phyloP scores from a whole-genome alignment of 164 flowering plant genomes.

The Magnolia changhungtana region DNA sequence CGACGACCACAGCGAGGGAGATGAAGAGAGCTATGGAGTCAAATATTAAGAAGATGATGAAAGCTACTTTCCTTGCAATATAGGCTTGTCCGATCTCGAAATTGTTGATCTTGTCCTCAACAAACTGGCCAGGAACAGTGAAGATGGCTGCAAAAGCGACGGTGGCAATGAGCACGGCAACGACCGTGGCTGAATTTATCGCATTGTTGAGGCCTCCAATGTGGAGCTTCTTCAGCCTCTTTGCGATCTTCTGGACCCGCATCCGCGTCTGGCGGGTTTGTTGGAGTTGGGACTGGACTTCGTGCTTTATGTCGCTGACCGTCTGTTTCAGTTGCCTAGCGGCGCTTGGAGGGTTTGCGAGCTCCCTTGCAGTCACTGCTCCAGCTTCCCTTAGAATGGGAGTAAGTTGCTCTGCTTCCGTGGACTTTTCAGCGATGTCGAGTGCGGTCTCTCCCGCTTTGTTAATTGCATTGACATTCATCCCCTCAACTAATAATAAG shows the following conservation, averaged over 20 bases:
- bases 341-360: conserved; percentile 51
- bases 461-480: conserved; percentile 58
- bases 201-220: conserved; percentile 91
- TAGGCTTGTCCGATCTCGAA: conserved; percentile 64
- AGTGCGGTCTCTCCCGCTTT: conserved; percentile 79
- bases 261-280: conserved; percentile 75
- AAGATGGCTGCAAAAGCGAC: conserved; percentile 98
- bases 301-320: conserved; percentile 92
- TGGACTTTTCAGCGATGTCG: conserved; percentile 69
- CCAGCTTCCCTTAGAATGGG: conserved; percentile 56
- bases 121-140: conserved; percentile 86
- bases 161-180: conserved; percentile 97
- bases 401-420: conserved; percentile 46
- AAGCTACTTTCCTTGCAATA: conserved; percentile 58
- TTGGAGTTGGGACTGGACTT: conserved; percentile 84
- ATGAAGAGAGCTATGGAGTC: conserved; percentile 85
- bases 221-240: conserved; percentile 78
- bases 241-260: conserved; percentile 74
- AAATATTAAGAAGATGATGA: conserved; percentile 64
- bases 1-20: conserved; percentile 94
- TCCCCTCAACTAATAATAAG: conserved; percentile 51
- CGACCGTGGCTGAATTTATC: conserved; percentile 83
- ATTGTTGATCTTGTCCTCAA: conserved; percentile 29
- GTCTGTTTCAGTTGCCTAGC: conserved; percentile 91
- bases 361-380: conserved; percentile 56